Conservation (phyloP, 352 stramenopile genomes). For the Pythium vanterpoolii region DNA sequence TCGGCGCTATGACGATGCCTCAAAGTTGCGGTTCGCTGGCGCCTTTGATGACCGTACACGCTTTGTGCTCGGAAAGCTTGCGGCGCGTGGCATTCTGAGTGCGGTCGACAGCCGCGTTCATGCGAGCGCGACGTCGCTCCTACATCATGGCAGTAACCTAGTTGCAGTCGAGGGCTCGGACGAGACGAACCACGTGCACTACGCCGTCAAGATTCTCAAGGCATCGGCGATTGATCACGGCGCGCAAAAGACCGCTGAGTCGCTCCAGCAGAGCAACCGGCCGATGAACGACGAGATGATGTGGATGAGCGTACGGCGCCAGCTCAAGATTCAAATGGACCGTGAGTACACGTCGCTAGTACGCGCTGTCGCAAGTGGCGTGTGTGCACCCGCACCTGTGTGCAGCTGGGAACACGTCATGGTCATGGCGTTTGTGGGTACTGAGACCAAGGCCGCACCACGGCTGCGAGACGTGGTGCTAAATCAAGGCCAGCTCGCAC, state of each 20-base stretch:
- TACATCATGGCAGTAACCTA: conserved; percentile 56
- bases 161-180: conserved; percentile 34
- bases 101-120: conserved; percentile 53
- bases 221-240: conserved; percentile 43
- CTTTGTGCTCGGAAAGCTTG: conserved; percentile 19
- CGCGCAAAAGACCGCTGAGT: conserved; percentile 45
- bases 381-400: conserved; percentile 36
- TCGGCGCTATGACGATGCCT: not conserved
- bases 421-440: conserved; percentile 50
- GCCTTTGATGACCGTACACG: conserved; percentile 22
- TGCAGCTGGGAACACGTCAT: conserved; percentile 50
- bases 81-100: conserved; percentile 24
- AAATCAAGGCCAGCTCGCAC: conserved; percentile 35
- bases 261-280: conserved; percentile 33
- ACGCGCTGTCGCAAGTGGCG: conserved; percentile 30
- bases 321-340: conserved; percentile 53
- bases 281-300: conserved; percentile 42
- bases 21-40: conserved; percentile 11
- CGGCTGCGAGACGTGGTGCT: conserved; percentile 47
- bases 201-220: conserved; percentile 81
- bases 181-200: conserved; percentile 41
- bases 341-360: conserved; percentile 44
- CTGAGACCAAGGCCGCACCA: conserved; percentile 30
- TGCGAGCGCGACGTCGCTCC: conserved; percentile 38
- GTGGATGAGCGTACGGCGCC: conserved; percentile 54